Percentiles rank a stretch among this genome's conserved stretches.
Evolutionary conservation across 257 asterid genomes (phyloP).

Genomic region (Solanum verrucosum): DNA sequence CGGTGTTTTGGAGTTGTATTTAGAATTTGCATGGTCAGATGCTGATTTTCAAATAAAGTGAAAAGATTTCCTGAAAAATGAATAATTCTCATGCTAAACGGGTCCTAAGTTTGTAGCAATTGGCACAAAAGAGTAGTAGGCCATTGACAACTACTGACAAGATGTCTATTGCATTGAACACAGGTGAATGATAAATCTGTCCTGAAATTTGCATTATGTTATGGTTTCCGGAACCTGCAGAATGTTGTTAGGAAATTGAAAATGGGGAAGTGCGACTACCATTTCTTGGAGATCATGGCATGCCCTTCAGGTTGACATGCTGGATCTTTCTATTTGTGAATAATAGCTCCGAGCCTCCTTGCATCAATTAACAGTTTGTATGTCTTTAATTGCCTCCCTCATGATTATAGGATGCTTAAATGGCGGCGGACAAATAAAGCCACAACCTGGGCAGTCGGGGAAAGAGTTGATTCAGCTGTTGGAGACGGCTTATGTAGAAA

Average conservation of each 20-base stretch:
- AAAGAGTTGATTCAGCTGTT: slow-evolving; percentile 65
- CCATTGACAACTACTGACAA: not conserved
- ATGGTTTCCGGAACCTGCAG: slow-evolving; percentile 90
- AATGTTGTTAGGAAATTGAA: slow-evolving; percentile 82
- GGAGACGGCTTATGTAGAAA: slow-evolving; percentile 68
- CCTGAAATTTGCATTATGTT: slow-evolving; percentile 87
- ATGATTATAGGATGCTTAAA: slow-evolving; percentile 72
- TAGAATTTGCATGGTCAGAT: not conserved
- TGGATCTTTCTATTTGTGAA: not conserved
- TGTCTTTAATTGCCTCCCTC: slow-evolving; percentile 1
- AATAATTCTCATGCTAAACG: not conserved
- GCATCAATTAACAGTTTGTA: not conserved
- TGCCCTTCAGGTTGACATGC: slow-evolving; percentile 78
- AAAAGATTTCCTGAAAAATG: not conserved
- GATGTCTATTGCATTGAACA: slow-evolving; percentile 2
- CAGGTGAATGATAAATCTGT: slow-evolving; percentile 72
- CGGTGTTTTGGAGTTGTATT: not conserved
- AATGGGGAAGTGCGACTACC: slow-evolving; percentile 82
- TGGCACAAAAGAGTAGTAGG: not conserved
- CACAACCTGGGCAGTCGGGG: slow-evolving; percentile 66
- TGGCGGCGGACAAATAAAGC: slow-evolving; percentile 97
- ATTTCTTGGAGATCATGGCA: slow-evolving; percentile 95
- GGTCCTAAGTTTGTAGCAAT: not conserved
- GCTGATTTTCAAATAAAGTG: not conserved
- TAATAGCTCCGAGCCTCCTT: not conserved